phyloP scores from a whole-genome alignment of 108 stramenopile genomes.

The Nitzschia sp. region DNA sequence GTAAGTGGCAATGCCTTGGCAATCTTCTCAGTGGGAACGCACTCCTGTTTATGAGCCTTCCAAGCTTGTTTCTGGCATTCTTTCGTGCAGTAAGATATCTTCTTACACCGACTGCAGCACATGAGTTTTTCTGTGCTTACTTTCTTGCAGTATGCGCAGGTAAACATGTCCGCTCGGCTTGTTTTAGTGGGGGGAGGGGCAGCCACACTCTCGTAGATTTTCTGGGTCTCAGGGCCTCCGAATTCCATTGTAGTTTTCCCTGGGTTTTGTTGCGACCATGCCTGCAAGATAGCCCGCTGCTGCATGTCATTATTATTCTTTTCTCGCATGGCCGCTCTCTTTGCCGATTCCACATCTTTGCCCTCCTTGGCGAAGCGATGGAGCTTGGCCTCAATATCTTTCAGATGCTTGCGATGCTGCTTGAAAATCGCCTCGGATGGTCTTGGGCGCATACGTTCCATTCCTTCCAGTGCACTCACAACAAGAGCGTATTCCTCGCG shows the following conservation, averaged over 20 bases:
- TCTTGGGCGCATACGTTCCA: slow-evolving; percentile 27
- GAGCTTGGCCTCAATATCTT: slow-evolving; percentile 9
- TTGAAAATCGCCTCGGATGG: slow-evolving; percentile 7
- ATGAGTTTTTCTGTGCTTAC: slow-evolving; percentile 23
- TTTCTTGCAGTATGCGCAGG: slow-evolving; percentile 39
- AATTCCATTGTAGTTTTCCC: slow-evolving; percentile 21
- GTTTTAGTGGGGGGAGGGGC: background rate
- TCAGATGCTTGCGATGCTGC: slow-evolving; percentile 3
- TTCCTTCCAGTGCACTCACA: slow-evolving; percentile 16
- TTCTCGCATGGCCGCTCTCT: background rate
- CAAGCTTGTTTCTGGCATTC: slow-evolving; percentile 39
- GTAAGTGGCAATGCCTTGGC: slow-evolving; percentile 15
- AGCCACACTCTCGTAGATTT: slow-evolving; percentile 26
- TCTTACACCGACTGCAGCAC: slow-evolving; percentile 38
- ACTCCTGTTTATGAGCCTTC: slow-evolving; percentile 44
- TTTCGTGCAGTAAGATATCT: slow-evolving; percentile 30
- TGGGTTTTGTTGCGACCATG: slow-evolving; percentile 27
- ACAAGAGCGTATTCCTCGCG: slow-evolving; percentile 8
- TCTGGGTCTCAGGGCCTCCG: slow-evolving; percentile 35
- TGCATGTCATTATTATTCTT: background rate
- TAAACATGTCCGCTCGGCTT: slow-evolving; percentile 16
- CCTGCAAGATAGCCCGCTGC: slow-evolving; percentile 13
- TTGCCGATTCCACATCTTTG: background rate
- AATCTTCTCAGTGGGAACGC: slow-evolving; percentile 18
- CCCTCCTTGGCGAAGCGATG: background rate